phyloP scores from a whole-genome alignment of 495 filamentous ascomycete species.

The Mytilinidion resinicola region DNA sequence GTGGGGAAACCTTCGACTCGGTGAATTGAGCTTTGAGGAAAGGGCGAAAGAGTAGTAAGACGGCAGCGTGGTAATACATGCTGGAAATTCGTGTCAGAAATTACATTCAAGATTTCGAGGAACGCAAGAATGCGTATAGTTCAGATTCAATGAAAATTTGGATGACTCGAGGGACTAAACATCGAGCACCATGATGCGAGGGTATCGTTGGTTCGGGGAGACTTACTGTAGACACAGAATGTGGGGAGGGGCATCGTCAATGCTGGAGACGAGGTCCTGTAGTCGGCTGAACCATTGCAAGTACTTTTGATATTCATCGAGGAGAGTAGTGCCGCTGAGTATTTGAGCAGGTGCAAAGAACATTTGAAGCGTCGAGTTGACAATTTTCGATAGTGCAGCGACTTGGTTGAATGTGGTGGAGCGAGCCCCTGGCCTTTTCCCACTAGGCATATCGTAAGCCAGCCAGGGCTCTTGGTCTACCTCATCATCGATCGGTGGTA shows the following conservation, averaged over 20 bases:
- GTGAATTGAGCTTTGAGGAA: conserved; percentile 32
- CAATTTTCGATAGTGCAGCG: conserved; percentile 13
- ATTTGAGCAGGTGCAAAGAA: conserved; percentile 16
- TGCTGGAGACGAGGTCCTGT: not conserved
- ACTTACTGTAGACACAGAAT: conserved; percentile 19
- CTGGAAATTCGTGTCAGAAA: conserved; percentile 13
- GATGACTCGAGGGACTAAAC: not conserved
- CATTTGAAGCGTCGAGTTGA: conserved; percentile 22
- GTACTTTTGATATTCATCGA: conserved; percentile 14
- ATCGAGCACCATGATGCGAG: too few species aligned
- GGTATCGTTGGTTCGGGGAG: not conserved
- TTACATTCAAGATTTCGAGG: too few species aligned
- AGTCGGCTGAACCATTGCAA: conserved; percentile 9
- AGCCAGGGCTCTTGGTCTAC: conserved; percentile 12
- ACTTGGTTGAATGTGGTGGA: conserved; percentile 18
- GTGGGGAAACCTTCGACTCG: conserved; percentile 28
- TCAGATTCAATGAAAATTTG: not conserved
- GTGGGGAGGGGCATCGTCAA: conserved; percentile 17
- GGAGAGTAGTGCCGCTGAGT: conserved; percentile 11
- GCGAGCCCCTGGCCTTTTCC: conserved; percentile 1
- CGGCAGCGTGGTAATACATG: conserved; percentile 34
- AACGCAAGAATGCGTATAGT: too few species aligned
- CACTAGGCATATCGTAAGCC: not conserved
- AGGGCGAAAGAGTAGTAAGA: conserved; percentile 38
- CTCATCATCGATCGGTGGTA: conserved; percentile 10